phyloP scores from a whole-genome alignment of 495 filamentous ascomycete species.

The Xylaria sp. region DNA sequence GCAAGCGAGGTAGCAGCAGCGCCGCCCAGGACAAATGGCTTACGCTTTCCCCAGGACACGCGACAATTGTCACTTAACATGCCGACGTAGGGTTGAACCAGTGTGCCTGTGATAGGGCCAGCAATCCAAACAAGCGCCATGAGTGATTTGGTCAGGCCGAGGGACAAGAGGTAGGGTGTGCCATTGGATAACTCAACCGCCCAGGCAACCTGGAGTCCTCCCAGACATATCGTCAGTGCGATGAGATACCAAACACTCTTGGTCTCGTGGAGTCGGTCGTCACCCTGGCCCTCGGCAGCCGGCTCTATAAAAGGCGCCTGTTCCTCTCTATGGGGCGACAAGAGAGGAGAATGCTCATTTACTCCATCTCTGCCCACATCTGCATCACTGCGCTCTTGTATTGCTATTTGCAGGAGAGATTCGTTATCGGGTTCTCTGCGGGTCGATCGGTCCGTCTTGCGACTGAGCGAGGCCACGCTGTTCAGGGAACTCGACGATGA shows the following conservation, averaged over 20 bases:
- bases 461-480: conserved; percentile 31
- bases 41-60: conserved; percentile 79
- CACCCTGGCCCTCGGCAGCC: conserved; percentile 38
- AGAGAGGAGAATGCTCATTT: conserved; percentile 66
- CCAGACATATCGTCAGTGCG: conserved; percentile 81
- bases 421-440: conserved; percentile 26
- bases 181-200: conserved; percentile 88
- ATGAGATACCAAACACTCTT: conserved; percentile 86
- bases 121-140: conserved; percentile 95
- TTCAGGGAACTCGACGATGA: conserved; percentile 38
- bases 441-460: conserved; percentile 29
- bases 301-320: conserved; percentile 47
- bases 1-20: conserved; percentile 73
- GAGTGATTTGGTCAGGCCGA: conserved; percentile 91
- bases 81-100: conserved; percentile 94
- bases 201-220: conserved; percentile 93
- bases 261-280: conserved; percentile 60
- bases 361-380: conserved; percentile 37
- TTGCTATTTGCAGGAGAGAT: conserved; percentile 31
- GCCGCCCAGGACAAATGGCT: conserved; percentile 86
- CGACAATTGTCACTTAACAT: conserved; percentile 90
- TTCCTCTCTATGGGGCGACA: conserved; percentile 56
- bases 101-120: conserved; percentile 80
- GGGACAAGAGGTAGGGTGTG: conserved; percentile 71
- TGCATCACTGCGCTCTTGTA: conserved; percentile 27